Conservation (phyloP, 177 flowering plant species). For the Vitis hybrid region DNA sequence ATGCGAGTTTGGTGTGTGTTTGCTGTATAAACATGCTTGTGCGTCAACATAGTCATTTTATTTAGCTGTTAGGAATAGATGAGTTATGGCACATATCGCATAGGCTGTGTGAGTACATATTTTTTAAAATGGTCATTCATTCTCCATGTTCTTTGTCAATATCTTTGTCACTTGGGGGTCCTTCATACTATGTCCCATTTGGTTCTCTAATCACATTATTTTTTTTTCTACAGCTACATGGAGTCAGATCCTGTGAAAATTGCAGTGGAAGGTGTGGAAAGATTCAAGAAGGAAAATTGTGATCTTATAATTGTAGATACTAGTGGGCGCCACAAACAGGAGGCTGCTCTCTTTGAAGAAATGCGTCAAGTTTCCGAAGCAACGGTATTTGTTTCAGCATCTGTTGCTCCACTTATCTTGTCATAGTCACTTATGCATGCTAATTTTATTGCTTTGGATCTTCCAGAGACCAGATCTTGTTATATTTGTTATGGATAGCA, state of each 20-base stretch:
- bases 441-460: slow-evolving; percentile 1
- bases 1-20: too few relatives aligned
- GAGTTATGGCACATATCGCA: not conserved
- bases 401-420: not conserved
- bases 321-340: slow-evolving; percentile 98
- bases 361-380: slow-evolving; percentile 99
- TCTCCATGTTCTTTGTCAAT: too few relatives aligned
- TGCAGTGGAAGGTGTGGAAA: slow-evolving; percentile 96
- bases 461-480: slow-evolving; percentile 96
- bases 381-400: slow-evolving; percentile 49
- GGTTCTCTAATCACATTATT: not conserved
- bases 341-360: slow-evolving; percentile 96
- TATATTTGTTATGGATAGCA: slow-evolving; percentile 98
- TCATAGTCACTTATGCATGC: not conserved
- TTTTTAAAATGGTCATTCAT: not conserved
- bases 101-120: too few relatives aligned
- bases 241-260: slow-evolving; percentile 97
- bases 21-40: too few relatives aligned
- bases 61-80: not conserved
- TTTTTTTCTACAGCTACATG: slow-evolving; percentile 56
- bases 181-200: not conserved
- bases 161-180: too few relatives aligned
- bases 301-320: slow-evolving; percentile 97
- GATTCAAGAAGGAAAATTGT: slow-evolving; percentile 89
- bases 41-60: too few relatives aligned